These are phyloP conservation scores for Huntiella decipiens DNA, from an alignment of 2,329 filamentous ascomycete species.

Conservation along the genomic window DNA sequence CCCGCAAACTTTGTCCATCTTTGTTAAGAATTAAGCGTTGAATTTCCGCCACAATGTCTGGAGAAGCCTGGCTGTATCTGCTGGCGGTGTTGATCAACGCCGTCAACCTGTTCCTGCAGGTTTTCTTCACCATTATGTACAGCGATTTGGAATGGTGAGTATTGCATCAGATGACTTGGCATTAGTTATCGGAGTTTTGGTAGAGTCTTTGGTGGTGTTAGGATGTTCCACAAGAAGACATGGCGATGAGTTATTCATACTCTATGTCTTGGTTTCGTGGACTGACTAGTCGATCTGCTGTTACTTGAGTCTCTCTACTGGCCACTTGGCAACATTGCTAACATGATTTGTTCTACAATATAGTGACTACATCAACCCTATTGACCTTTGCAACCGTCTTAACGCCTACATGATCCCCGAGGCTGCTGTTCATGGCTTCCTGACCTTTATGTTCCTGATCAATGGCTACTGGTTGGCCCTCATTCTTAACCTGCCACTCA, in stretches of 20 bases:
- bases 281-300: not conserved
- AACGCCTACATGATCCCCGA: constrained; percentile 99
- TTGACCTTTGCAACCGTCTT: constrained; percentile 98
- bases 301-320: not conserved
- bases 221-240: too few relatives aligned
- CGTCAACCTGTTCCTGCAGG: constrained; percentile 98
- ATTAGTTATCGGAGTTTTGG: too few relatives aligned
- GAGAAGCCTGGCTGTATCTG: constrained; percentile 96
- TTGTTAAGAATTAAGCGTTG: too few relatives aligned
- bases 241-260: too few relatives aligned
- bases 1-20: not conserved
- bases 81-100: constrained; percentile 97
- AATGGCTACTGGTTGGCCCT: constrained; percentile 97
- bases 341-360: not conserved
- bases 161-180: not conserved
- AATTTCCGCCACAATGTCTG: constrained; percentile 46
- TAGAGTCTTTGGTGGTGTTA: too few relatives aligned
- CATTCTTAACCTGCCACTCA: constrained; percentile 74
- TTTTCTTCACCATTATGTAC: constrained; percentile 99
- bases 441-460: constrained; percentile 90
- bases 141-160: constrained; percentile 96
- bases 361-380: constrained; percentile 99
- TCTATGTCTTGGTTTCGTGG: too few relatives aligned
- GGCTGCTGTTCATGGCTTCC: constrained; percentile 88
- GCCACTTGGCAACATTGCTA: not conserved